phyloP scores from a whole-genome alignment of 2,329 filamentous ascomycete species.

The Stachybotrys elegans region DNA sequence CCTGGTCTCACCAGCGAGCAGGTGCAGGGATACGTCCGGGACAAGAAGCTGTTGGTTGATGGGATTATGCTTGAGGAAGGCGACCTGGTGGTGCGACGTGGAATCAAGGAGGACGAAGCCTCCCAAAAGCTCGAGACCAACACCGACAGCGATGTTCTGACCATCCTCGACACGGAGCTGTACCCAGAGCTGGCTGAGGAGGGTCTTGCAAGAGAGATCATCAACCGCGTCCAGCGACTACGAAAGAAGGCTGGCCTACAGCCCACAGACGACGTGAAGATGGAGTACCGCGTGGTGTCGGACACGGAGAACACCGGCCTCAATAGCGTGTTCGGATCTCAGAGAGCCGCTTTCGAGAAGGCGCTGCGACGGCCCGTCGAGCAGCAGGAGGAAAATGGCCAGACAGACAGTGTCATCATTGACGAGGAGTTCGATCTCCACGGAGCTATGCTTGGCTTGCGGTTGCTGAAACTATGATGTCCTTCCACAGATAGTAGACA shows the following conservation, averaged over 20 bases:
- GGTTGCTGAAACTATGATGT: constrained; percentile 67
- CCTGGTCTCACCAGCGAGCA: constrained; percentile 73
- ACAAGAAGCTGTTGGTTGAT: constrained; percentile 74
- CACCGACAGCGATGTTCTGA: constrained; percentile 84
- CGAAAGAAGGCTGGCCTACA: constrained; percentile 91
- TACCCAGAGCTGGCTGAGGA: constrained; percentile 85
- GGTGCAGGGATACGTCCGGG: constrained; percentile 71
- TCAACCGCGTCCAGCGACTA: constrained; percentile 86
- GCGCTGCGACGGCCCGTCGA: constrained; percentile 72
- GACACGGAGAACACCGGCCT: constrained; percentile 76
- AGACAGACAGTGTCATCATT: constrained; percentile 49
- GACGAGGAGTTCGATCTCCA: constrained; percentile 85
- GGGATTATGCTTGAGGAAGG: constrained; percentile 78
- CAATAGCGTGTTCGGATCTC: constrained; percentile 62
- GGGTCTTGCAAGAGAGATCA: constrained; percentile 84
- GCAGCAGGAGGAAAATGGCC: constrained; percentile 18
- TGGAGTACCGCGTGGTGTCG: constrained; percentile 80
- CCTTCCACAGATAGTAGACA: neutral
- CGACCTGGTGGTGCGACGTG: constrained; percentile 74
- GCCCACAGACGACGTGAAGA: constrained; percentile 89
- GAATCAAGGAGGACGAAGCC: constrained; percentile 65
- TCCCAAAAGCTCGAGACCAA: constrained; percentile 78
- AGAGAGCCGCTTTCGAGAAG: constrained; percentile 67
- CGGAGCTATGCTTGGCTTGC: constrained; percentile 73
- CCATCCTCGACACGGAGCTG: constrained; percentile 77